These are phyloP conservation scores for Colletotrichum tamarilloi DNA, from an alignment of 2,329 filamentous ascomycete species.

Conservation along the genomic window DNA sequence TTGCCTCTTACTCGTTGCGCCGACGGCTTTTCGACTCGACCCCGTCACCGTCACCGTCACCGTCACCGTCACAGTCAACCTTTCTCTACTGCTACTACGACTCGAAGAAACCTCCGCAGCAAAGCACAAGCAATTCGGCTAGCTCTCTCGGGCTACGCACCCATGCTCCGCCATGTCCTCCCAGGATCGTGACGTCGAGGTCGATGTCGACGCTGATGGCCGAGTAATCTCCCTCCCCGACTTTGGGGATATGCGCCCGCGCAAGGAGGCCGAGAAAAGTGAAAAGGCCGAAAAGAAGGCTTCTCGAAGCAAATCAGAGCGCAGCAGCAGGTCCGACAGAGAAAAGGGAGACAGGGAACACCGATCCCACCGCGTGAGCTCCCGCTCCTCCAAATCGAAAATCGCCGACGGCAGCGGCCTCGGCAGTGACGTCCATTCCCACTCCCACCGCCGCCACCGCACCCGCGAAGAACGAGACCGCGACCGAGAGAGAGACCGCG, in stretches of 20 bases:
- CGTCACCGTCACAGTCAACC: not conserved
- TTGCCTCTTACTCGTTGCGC: not conserved
- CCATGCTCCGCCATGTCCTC: slow-evolving; percentile 49
- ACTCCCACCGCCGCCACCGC: slow-evolving; percentile 36
- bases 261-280: slow-evolving; percentile 47
- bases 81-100: not conserved
- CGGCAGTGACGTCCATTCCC: slow-evolving; percentile 15
- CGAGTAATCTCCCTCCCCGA: not conserved
- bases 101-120: not conserved
- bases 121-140: not conserved
- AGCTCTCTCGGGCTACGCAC: slow-evolving; percentile 31
- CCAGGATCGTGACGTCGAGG: slow-evolving; percentile 55
- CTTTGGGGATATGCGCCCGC: slow-evolving; percentile 37
- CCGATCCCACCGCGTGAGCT: slow-evolving; percentile 36
- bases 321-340: slow-evolving; percentile 37
- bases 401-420: slow-evolving; percentile 36
- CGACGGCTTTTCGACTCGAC: not conserved
- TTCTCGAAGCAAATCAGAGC: slow-evolving; percentile 28
- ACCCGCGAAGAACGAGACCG: slow-evolving; percentile 37
- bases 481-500: slow-evolving; percentile 44
- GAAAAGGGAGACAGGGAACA: slow-evolving; percentile 40
- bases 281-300: slow-evolving; percentile 31
- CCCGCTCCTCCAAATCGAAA: slow-evolving; percentile 34
- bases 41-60: no score
- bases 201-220: slow-evolving; percentile 42